A percentile compares a stretch with the other conserved stretches of the same genome.
Evolutionary conservation across 371 early-diverging fungal genomes (phyloP).

Genomic region (Mucor irregularis): DNA sequence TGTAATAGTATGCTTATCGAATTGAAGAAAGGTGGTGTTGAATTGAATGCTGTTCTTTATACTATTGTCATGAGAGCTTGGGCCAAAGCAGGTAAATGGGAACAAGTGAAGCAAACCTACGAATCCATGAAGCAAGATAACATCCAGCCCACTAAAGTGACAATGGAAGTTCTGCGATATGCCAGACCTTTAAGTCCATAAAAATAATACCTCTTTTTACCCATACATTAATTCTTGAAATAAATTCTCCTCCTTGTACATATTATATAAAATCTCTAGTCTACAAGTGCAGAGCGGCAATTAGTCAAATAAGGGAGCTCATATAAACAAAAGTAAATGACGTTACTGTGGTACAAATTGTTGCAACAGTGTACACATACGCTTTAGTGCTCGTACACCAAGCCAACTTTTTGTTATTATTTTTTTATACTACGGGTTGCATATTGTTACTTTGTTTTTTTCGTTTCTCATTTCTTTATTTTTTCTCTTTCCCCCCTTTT

Average conservation of each 20-base stretch:
- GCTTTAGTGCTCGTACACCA: too few relatives aligned
- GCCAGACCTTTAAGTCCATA: constrained; percentile 14
- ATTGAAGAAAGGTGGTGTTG: constrained; percentile 23
- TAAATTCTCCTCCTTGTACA: too few relatives aligned
- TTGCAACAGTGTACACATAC: too few relatives aligned
- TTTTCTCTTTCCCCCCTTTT: neutral
- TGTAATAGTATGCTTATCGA: constrained; percentile 36
- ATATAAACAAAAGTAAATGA: too few relatives aligned
- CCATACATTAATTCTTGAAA: too few relatives aligned
- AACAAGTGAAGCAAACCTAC: constrained; percentile 35
- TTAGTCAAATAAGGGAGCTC: too few relatives aligned
- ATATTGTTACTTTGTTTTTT: too few relatives aligned
- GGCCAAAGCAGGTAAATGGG: constrained; percentile 44
- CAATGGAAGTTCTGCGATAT: constrained; percentile 44
- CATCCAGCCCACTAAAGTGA: constrained; percentile 38
- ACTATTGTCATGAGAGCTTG: constrained; percentile 51
- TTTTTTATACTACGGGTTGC: too few relatives aligned
- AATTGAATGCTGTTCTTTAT: constrained; percentile 39
- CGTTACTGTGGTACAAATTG: constrained; percentile 10
- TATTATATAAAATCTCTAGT: neutral
- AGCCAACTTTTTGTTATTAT: too few relatives aligned
- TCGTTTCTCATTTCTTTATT: neutral
- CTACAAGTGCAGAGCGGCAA: too few relatives aligned
- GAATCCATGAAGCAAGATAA: constrained; percentile 38
- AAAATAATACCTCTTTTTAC: neutral